phyloP scores from a whole-genome alignment of 208 protist species.

The Leishmania guyanensis region DNA sequence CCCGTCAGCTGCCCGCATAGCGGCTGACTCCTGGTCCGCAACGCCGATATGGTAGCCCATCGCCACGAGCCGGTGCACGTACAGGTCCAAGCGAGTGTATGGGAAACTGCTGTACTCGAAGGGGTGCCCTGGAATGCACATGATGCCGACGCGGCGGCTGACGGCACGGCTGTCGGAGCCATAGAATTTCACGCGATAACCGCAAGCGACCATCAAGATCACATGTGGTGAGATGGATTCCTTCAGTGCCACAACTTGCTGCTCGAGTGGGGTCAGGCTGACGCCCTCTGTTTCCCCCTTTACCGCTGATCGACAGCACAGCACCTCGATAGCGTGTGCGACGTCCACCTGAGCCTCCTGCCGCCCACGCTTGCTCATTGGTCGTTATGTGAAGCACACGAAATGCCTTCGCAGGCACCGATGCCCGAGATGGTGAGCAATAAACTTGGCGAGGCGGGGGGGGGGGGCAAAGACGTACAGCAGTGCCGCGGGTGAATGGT shows the following conservation, averaged over 20 bases:
- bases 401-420: neutral
- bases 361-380: conserved; percentile 66
- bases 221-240: conserved; percentile 54
- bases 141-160: conserved; percentile 86
- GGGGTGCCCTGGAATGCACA: conserved; percentile 77
- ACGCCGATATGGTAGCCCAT: conserved; percentile 92
- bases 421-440: neutral
- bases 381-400: conserved; percentile 3
- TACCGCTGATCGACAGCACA: conserved; percentile 46
- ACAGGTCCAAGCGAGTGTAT: conserved; percentile 76
- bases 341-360: conserved; percentile 48
- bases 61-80: conserved; percentile 80
- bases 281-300: conserved; percentile 36
- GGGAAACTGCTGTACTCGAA: conserved; percentile 89
- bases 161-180: conserved; percentile 80
- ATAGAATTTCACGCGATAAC: conserved; percentile 86
- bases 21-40: conserved; percentile 86
- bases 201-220: conserved; percentile 86
- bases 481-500: neutral
- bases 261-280: conserved; percentile 79
- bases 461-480: neutral
- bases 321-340: conserved; percentile 56
- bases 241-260: conserved; percentile 76
- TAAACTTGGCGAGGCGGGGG: neutral
- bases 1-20: conserved; percentile 72